Base-by-base conservation (phyloP, 1,139 yeast species). In the Pichia kudriavzevii region DNA sequence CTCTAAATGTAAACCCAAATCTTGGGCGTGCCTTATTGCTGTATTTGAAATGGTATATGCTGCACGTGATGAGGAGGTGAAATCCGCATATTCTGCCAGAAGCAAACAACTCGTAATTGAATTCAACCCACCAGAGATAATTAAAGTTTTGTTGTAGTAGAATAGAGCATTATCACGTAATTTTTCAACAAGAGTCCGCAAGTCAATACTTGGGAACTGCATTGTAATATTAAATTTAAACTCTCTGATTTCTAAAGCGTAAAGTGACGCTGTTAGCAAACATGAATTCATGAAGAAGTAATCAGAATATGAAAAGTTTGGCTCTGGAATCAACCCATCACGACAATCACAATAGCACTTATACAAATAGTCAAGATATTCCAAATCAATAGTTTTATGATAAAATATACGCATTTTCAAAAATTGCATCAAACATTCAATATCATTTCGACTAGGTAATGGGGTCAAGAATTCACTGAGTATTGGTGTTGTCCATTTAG, bases 1-100 rank as follows among this genome's bases (percentile, higher is more conserved):
- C 12, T 57, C 58, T 22, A 84, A 58, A 49, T 81, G 82, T 17
- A 82, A 58, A 0, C 93, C 93, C 38, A 79, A 55, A 32, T 74
- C 79, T 44, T 70, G 76, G 0, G 84, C 82, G 44, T 64, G 68
- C 37, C 84, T 60, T 2, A 74, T 65, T 1, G 79, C 79, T 7
- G 71, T 64, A 0, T 78, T 58, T 0, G 66, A 52, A 9, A 78
- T 48, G 23, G 66, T 59, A 46, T 65, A 68, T 24, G 67, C 63
- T 5, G 63, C 56, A 24, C 67, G 69, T 13, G 72, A 63, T 4
- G 51, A 30, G 11, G 68, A 53, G 48, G 67, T 55, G 31, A 64
- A 60, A 32, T 73, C 76, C 8, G 72, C 57, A 47, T 66, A 71
- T 3, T 64, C 43, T 4, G 68, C 56, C 34, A 77, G 51, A 22